phyloP scores from a whole-genome alignment of 2,329 filamentous ascomycete species.

The Scorias spongiosa region DNA sequence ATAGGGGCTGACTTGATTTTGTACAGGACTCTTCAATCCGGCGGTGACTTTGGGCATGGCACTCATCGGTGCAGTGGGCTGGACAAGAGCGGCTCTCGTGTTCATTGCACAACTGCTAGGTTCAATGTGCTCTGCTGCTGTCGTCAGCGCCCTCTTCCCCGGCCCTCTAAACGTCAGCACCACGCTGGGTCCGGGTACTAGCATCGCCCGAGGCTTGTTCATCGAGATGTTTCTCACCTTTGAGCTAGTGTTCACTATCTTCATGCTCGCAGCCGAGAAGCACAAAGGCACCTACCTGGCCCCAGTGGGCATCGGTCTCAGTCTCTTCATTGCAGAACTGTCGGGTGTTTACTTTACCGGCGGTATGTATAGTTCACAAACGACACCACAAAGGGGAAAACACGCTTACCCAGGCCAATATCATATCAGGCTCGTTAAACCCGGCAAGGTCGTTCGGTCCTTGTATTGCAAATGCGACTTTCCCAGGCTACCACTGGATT shows the following conservation, averaged over 20 bases:
- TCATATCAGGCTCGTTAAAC: slow-evolving; percentile 25
- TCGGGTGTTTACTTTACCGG: slow-evolving; percentile 32
- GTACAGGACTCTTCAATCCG: slow-evolving; percentile 21
- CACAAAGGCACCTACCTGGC: slow-evolving; percentile 28
- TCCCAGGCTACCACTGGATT: slow-evolving; percentile 34
- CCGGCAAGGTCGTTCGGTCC: slow-evolving; percentile 36
- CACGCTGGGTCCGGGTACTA: slow-evolving; percentile 27
- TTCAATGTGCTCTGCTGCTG: slow-evolving; percentile 28
- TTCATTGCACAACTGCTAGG: slow-evolving; percentile 31
- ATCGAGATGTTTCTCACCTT: slow-evolving; percentile 26
- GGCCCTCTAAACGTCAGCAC: slow-evolving; percentile 31
- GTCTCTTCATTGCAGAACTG: slow-evolving; percentile 31
- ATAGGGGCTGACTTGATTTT: background rate
- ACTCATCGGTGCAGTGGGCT: slow-evolving; percentile 32
- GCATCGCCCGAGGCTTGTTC: slow-evolving; percentile 28
- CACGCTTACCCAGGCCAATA: background rate
- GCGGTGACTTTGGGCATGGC: slow-evolving; percentile 33
- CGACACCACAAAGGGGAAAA: background rate
- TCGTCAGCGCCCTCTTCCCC: slow-evolving; percentile 31
- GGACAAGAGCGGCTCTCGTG: slow-evolving; percentile 27
- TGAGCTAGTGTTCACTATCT: slow-evolving; percentile 35
- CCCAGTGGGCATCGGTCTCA: slow-evolving; percentile 24
- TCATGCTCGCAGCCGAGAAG: slow-evolving; percentile 28
- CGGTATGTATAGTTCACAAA: slow-evolving; percentile 9
- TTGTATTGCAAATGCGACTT: slow-evolving; percentile 27